These are phyloP conservation scores for Podila horticola DNA, from an alignment of 192 early-diverging fungal genomes.

Conservation along the genomic window DNA sequence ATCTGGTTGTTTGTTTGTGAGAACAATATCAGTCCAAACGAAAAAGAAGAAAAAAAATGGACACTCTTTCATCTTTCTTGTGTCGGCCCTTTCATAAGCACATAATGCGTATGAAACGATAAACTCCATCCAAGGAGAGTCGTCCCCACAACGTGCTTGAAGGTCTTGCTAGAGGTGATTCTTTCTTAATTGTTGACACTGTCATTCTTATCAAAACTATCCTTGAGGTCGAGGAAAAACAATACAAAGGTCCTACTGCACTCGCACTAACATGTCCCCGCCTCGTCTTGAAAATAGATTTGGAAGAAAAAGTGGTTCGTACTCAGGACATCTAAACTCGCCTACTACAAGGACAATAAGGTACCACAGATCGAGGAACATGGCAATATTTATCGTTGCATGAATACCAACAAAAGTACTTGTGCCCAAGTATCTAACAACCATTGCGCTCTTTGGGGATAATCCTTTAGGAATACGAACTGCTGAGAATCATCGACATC, in stretches of 20 bases:
- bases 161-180: no score
- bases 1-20: no score
- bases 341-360: conserved; percentile 87
- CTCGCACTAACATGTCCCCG: background rate
- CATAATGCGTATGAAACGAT: no score
- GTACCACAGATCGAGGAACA: conserved; percentile 25
- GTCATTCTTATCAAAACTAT: no score
- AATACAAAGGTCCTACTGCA: background rate
- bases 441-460: no score
- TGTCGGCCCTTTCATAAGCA: background rate
- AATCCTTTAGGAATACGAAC: conserved; percentile 75
- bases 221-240: background rate
- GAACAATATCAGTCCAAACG: no score
- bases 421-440: no score
- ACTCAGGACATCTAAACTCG: conserved; percentile 77
- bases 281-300: conserved; percentile 54
- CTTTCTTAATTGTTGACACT: background rate
- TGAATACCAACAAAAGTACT: no score
- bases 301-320: conserved; percentile 94
- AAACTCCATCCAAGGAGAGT: no score
- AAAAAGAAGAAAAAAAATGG: background rate
- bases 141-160: no score
- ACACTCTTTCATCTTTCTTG: background rate
- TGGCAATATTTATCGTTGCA: no score
- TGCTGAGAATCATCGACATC: conserved; percentile 77